phyloP scores from a whole-genome alignment of 176 grass and related monocot genomes.

The Avena insularis region DNA sequence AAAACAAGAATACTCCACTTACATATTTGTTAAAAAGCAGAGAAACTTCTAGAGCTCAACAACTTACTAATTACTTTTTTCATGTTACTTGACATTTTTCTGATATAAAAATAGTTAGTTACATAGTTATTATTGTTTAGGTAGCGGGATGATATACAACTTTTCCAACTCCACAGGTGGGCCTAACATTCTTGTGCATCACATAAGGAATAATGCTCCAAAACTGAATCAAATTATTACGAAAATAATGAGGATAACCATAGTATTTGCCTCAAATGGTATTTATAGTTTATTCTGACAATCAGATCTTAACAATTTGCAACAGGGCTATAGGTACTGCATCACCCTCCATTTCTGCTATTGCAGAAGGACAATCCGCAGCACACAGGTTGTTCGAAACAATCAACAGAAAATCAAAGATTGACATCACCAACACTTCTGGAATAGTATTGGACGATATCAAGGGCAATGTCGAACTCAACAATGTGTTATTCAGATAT shows the following conservation, averaged over 20 bases:
- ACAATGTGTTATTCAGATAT: constrained; percentile 73
- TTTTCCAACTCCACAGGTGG: not conserved
- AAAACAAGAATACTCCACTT: not conserved
- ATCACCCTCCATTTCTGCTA: constrained; percentile 73
- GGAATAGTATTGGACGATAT: constrained; percentile 64
- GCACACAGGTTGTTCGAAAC: constrained; percentile 67
- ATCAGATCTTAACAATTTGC: constrained; percentile 3
- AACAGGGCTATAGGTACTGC: constrained; percentile 75
- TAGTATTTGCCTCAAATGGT: not conserved
- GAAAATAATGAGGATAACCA: constrained; percentile 3
- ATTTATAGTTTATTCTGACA: not conserved
- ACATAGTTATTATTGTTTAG: not conserved
- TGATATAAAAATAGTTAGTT: not conserved
- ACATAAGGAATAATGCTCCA: constrained; percentile 6
- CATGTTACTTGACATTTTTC: not conserved
- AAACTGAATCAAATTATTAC: constrained; percentile 17
- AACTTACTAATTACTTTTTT: not conserved
- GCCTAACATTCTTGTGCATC: no score
- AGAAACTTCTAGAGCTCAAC: not conserved
- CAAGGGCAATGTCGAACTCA: constrained; percentile 62
- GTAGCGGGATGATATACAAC: not conserved
- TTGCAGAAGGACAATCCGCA: constrained; percentile 79
- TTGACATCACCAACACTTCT: constrained; percentile 57
- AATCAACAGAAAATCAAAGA: constrained; percentile 69
- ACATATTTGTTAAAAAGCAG: not conserved